Evolutionary conservation across 495 filamentous ascomycete genomes (phyloP), one percentile per base, ranked within the genome.

Genomic region (Aspergillus baeticus): DNA sequence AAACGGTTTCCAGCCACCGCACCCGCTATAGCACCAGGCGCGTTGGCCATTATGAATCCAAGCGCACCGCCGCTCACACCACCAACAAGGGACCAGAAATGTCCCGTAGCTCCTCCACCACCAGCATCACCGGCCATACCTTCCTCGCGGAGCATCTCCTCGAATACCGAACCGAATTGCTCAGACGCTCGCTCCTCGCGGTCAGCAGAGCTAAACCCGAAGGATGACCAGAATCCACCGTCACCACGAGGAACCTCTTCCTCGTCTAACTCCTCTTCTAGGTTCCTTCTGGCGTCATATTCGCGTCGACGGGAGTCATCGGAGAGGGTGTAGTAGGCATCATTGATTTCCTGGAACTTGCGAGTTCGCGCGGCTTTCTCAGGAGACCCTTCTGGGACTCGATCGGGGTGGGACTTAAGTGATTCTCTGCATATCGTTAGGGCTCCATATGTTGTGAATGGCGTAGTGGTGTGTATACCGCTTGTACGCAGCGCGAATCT

Each of bases 111-210:
- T 65, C 62, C 3, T 67, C 52, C 4, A 51, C 49, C 15, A 59
- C 69, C 13, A 71, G 76, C 70, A 17, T 82, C 80, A 52, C 86
- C 84, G 0, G 87, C 87, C 70, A 98, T 80, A 0, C 93, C 94
- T 67, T 97, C 88, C 62, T 98, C 94, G 33, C 88, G 83, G 70
- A 98, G 72, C 94, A 98, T 98, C 79, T 98, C 94, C 78, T 98
- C 95, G 65, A 98, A 98, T 2, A 91, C 88, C 57, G 84, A 81
- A 17, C 87, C 91, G 67, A 98, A 98, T 72, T 98, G 94, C 56
- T 86, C 84, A 42, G 63, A 84, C 72, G 80, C 65, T n/a, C 81
- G 77, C 39, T 81, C 78, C 48, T 83, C 76, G 8, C 72, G 74
- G 45, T 76, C 58, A 42, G 54, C 51, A 14, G 57, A 55, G 26